These are phyloP conservation scores for Coemansia sp. DNA, from an alignment of 192 early-diverging fungal genomes.

Conservation along the genomic window DNA sequence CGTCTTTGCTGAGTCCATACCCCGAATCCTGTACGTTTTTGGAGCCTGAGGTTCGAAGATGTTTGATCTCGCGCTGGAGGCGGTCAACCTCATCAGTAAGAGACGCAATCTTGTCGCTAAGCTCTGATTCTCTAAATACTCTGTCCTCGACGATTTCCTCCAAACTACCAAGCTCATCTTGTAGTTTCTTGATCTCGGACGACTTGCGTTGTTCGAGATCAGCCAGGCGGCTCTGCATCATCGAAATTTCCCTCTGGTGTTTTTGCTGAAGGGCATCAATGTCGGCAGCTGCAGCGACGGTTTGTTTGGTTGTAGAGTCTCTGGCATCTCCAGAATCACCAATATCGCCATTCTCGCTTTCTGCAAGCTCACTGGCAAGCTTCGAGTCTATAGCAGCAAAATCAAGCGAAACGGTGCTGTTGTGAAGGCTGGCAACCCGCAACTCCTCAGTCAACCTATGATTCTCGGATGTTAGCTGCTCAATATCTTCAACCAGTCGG, in stretches of 20 bases:
- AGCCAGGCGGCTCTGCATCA: slow-evolving; percentile 50
- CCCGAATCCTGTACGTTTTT: not conserved
- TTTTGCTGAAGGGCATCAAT: slow-evolving; percentile 46
- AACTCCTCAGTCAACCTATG: slow-evolving; percentile 46
- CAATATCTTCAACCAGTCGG: slow-evolving; percentile 74
- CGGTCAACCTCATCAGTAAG: slow-evolving; percentile 55
- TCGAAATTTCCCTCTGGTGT: slow-evolving; percentile 55
- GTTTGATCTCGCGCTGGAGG: slow-evolving; percentile 28
- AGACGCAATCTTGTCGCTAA: slow-evolving; percentile 60
- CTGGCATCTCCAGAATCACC: slow-evolving; percentile 12
- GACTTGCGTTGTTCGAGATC: slow-evolving; percentile 62
- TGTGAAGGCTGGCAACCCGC: slow-evolving; percentile 43
- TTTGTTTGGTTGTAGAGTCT: not conserved
- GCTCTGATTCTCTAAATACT: slow-evolving; percentile 69
- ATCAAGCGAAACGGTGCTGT: slow-evolving; percentile 51
- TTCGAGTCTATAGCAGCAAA: slow-evolving; percentile 35
- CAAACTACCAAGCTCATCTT: slow-evolving; percentile 64
- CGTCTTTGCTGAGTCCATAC: too few species aligned
- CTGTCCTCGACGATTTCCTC: slow-evolving; percentile 72
- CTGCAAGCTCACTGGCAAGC: slow-evolving; percentile 24
- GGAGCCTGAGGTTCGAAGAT: slow-evolving; percentile 2
- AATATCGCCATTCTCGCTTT: slow-evolving; percentile 7
- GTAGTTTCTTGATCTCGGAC: slow-evolving; percentile 56
- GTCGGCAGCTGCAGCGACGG: slow-evolving; percentile 10
- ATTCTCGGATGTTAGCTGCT: slow-evolving; percentile 64